phyloP scores from a whole-genome alignment of 2,329 filamentous ascomycete species.

The Rutstroemia sp. region DNA sequence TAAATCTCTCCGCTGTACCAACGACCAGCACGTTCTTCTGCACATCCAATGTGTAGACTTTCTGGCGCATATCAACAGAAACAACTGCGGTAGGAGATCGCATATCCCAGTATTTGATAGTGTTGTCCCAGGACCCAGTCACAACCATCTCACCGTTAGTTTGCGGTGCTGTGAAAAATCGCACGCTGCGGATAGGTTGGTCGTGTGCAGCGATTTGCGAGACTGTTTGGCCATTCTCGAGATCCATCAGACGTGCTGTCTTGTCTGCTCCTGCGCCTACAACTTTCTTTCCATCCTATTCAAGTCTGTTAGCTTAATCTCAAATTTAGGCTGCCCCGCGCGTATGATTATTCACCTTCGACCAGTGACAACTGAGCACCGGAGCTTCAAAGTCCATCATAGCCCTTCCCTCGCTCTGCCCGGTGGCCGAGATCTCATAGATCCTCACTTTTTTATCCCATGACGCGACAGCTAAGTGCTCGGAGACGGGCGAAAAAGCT shows the following conservation, averaged over 20 bases:
- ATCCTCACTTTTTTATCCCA: constrained; percentile 99
- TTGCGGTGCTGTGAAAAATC: constrained; percentile 63
- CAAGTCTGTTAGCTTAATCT: constrained; percentile 7
- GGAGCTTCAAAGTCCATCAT: constrained; percentile 80
- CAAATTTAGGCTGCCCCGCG: background rate
- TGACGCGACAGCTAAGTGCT: constrained; percentile 82
- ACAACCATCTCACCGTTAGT: constrained; percentile 71
- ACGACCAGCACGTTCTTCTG: constrained; percentile 82
- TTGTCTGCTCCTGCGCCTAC: constrained; percentile 88
- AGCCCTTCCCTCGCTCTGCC: constrained; percentile 77
- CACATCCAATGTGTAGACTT: constrained; percentile 88
- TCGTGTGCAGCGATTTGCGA: constrained; percentile 78
- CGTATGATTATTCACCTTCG: constrained; percentile 56
- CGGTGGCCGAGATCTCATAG: constrained; percentile 77
- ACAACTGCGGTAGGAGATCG: constrained; percentile 58
- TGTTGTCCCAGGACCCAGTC: constrained; percentile 90
- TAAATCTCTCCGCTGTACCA: constrained; percentile 89
- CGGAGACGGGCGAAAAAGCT: constrained; percentile 66
- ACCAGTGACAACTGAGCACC: constrained; percentile 80
- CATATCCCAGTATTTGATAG: constrained; percentile 83
- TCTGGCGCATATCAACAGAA: constrained; percentile 61
- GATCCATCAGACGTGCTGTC: constrained; percentile 79
- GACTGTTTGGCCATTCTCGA: constrained; percentile 55
- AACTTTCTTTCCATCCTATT: constrained; percentile 81
- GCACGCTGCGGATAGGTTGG: constrained; percentile 68